A percentile compares a stretch with the other conserved stretches of the same genome.
These are phyloP conservation scores for Phytopythium chamaehyphon DNA, from an alignment of 352 stramenopile species.

Conservation along the genomic window DNA sequence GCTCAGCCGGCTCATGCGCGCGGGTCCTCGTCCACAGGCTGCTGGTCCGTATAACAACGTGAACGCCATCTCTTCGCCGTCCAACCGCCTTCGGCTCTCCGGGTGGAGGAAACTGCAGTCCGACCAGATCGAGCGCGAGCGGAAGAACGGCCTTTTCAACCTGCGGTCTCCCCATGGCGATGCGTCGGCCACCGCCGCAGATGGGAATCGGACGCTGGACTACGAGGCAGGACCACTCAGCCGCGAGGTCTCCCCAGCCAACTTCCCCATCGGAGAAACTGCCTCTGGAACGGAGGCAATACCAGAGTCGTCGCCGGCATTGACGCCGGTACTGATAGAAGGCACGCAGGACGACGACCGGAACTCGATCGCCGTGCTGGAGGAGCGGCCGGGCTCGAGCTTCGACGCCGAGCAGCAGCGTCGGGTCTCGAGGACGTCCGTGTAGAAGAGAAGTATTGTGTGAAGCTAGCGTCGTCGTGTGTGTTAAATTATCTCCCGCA, in stretches of 20 bases:
- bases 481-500: conserved; percentile 1
- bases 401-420: background rate
- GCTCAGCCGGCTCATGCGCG: conserved; percentile 19
- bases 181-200: background rate
- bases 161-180: conserved; percentile 1
- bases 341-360: conserved; percentile 1
- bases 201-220: background rate
- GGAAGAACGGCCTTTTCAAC: conserved; percentile 23
- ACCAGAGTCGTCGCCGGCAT: background rate
- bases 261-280: background rate
- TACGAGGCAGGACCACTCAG: background rate
- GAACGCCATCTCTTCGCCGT: conserved; percentile 58
- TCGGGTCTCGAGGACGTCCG: background rate
- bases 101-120: conserved; percentile 54
- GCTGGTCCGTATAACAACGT: conserved; percentile 76
- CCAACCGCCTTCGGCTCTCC: conserved; percentile 58
- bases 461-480: background rate
- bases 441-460: background rate
- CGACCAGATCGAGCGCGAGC: conserved; percentile 55
- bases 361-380: conserved; percentile 6
- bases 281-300: background rate
- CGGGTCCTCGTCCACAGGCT: background rate
- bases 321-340: background rate
- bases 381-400: conserved; percentile 2
- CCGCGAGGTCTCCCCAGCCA: background rate